A percentile compares a stretch with the other conserved stretches of the same genome.
phyloP scores from a whole-genome alignment of 768 basidiomycete species.

The Rhodotorula sphaerocarpa region DNA sequence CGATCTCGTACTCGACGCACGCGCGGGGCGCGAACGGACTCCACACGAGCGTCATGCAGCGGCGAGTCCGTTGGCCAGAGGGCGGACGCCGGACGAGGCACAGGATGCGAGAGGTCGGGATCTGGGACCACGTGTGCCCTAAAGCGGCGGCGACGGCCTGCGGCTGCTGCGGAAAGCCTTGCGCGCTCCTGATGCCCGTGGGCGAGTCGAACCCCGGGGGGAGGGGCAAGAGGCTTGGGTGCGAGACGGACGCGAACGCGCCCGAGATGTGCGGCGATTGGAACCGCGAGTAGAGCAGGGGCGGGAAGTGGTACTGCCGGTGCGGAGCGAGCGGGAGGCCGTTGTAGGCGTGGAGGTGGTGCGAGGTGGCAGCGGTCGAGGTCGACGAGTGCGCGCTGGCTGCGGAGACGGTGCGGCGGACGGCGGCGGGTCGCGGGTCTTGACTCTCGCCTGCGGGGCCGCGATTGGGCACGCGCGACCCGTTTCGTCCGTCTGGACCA shows the following conservation, averaged over 20 bases:
- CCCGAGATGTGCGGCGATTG: slow-evolving; percentile 20
- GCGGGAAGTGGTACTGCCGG: slow-evolving; percentile 14
- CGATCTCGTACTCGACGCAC: slow-evolving; percentile 16
- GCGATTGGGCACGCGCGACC: too few species aligned
- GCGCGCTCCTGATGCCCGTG: not conserved
- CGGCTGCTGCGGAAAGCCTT: too few species aligned
- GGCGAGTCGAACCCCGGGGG: not conserved
- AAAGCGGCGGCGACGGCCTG: slow-evolving; percentile 16
- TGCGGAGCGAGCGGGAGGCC: slow-evolving; percentile 14
- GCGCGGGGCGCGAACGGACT: slow-evolving; percentile 14
- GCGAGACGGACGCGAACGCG: not conserved
- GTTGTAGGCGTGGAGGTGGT: not conserved
- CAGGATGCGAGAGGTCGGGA: slow-evolving; percentile 13
- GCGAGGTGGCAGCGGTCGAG: not conserved
- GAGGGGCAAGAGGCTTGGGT: not conserved
- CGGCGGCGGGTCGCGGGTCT: not conserved
- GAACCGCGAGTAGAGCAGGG: slow-evolving; percentile 20
- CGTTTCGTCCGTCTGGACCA: too few species aligned
- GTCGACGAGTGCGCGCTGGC: not conserved
- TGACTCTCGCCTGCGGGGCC: too few species aligned
- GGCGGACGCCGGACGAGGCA: not conserved
- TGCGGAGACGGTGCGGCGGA: not conserved
- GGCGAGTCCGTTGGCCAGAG: not conserved
- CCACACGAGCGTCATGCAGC: slow-evolving; percentile 14
- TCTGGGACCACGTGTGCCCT: slow-evolving; percentile 22